phyloP scores from a whole-genome alignment of 345 rosid species.

The Rubroshorea leprosula region DNA sequence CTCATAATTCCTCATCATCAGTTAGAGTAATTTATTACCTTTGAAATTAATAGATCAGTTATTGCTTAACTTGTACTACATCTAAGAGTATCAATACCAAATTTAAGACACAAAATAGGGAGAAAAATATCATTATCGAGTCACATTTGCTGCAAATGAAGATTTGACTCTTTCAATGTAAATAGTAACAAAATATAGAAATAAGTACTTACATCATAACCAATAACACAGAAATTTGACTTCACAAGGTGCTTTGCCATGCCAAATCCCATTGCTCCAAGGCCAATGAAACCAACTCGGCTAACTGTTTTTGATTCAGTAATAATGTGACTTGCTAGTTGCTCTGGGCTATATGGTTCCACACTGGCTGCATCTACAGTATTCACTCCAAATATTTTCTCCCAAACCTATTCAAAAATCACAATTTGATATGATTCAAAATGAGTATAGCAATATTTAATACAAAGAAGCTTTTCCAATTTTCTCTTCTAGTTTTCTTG shows the following conservation, averaged over 20 bases:
- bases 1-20: too few species aligned
- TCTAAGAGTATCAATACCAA: too few species aligned
- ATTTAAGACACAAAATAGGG: too few species aligned
- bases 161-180: constrained; percentile 2
- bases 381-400: constrained; percentile 51
- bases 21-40: too few species aligned
- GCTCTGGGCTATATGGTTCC: constrained; percentile 68
- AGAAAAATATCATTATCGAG: too few species aligned
- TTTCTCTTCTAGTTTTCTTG: neutral
- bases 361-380: constrained; percentile 52
- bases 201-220: constrained; percentile 71
- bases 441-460: constrained; percentile 1
- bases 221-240: constrained; percentile 57
- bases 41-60: too few species aligned
- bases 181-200: neutral
- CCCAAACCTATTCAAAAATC: constrained; percentile 56
- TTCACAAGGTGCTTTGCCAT: constrained; percentile 85
- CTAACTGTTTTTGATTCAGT: constrained; percentile 47
- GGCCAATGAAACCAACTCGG: constrained; percentile 86
- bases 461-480: neutral
- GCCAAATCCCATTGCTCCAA: constrained; percentile 99
- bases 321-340: constrained; percentile 51
- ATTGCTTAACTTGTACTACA: too few species aligned
- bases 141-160: neutral
- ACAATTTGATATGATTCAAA: neutral